Percentiles rank a stretch among this genome's conserved stretches.
Evolutionary conservation across 1,284 basidiomycete species (phyloP).

Genomic region (Leccinum angustisporum): DNA sequence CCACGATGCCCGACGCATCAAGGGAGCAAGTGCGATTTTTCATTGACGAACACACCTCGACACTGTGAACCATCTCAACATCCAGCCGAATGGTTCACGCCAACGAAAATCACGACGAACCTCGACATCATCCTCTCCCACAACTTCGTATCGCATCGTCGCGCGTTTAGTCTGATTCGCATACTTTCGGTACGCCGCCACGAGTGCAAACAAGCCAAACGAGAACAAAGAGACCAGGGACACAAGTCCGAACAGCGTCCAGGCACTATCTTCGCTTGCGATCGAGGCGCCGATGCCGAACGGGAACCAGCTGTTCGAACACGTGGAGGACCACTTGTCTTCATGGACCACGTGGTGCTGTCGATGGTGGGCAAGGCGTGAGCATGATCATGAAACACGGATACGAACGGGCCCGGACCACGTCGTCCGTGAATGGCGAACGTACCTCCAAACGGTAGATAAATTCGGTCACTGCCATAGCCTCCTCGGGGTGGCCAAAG

Average conservation of each 20-base stretch:
- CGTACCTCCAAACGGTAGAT: slow-evolving; percentile 70
- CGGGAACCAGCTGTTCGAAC: slow-evolving; percentile 42
- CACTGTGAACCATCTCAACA: slow-evolving; percentile 10
- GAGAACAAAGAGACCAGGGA: slow-evolving; percentile 41
- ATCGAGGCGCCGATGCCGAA: slow-evolving; percentile 28
- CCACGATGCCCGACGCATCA: slow-evolving; percentile 4
- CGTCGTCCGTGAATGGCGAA: not conserved
- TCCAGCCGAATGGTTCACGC: not conserved
- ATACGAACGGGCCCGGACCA: not conserved
- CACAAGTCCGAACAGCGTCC: slow-evolving; percentile 35
- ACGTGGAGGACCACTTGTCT: slow-evolving; percentile 64
- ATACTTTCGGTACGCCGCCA: slow-evolving; percentile 17
- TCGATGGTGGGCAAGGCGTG: not conserved
- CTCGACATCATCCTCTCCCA: slow-evolving; percentile 7
- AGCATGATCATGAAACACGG: not conserved
- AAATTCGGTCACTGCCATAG: slow-evolving; percentile 72
- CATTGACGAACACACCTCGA: slow-evolving; percentile 13
- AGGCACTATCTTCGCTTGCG: slow-evolving; percentile 17
- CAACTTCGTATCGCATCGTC: slow-evolving; percentile 3
- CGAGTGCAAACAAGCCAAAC: slow-evolving; percentile 37
- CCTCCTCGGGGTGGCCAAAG: slow-evolving; percentile 62
- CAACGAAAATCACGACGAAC: slow-evolving; percentile 11
- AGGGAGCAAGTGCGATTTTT: slow-evolving; percentile 30
- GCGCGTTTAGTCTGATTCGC: slow-evolving; percentile 6
- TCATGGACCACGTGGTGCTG: slow-evolving; percentile 60